Conservation (phyloP, 2,329 filamentous ascomycete genomes). For the Fusarium verrucosum region DNA sequence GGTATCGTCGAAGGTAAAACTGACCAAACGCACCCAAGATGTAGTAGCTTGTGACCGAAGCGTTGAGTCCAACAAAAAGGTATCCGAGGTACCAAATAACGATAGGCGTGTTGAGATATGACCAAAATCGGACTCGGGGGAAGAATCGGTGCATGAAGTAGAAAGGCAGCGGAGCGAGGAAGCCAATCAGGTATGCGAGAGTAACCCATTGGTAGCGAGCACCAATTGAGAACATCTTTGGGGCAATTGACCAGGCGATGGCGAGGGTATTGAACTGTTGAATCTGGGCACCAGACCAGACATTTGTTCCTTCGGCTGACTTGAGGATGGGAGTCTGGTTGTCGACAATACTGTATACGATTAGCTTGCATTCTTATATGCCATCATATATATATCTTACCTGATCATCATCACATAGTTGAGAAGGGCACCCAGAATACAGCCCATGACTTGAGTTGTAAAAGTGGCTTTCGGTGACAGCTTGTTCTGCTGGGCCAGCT, state of each 20-base stretch:
- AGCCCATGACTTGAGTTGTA: slow-evolving; percentile 63
- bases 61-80: slow-evolving; percentile 53
- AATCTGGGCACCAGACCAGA: slow-evolving; percentile 63
- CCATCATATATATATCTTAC: neutral
- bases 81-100: slow-evolving; percentile 43
- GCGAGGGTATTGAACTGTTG: slow-evolving; percentile 61
- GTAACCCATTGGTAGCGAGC: slow-evolving; percentile 21
- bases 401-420: slow-evolving; percentile 63
- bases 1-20: slow-evolving; percentile 62
- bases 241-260: slow-evolving; percentile 60
- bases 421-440: slow-evolving; percentile 61
- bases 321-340: slow-evolving; percentile 57
- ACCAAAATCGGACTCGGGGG: slow-evolving; percentile 54
- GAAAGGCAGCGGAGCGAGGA: slow-evolving; percentile 48
- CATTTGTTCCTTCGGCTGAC: slow-evolving; percentile 56
- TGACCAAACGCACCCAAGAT: slow-evolving; percentile 59
- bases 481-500: slow-evolving; percentile 26
- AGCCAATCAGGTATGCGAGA: slow-evolving; percentile 47
- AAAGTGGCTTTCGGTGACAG: slow-evolving; percentile 23
- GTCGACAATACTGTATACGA: slow-evolving; percentile 55
- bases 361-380: slow-evolving; percentile 6
- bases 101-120: slow-evolving; percentile 61
- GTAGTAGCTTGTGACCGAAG: slow-evolving; percentile 62
- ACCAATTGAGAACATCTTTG: slow-evolving; percentile 40
- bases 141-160: slow-evolving; percentile 30